phyloP scores from a whole-genome alignment of 2,329 filamentous ascomycete genomes.

The Aureobasidium pullulans region DNA sequence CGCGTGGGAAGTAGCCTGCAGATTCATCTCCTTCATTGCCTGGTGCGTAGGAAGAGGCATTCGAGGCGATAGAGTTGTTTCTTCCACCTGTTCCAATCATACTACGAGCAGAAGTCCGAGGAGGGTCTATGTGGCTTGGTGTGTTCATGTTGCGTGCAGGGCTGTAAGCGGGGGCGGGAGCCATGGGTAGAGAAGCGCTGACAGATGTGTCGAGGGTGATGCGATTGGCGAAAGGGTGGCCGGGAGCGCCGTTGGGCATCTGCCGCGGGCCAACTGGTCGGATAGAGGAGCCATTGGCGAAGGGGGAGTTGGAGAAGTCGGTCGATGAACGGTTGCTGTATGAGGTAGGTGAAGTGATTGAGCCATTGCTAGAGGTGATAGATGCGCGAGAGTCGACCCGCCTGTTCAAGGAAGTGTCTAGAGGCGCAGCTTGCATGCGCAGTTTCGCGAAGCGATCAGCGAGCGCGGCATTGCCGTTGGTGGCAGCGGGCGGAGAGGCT shows the following conservation, averaged over 20 bases:
- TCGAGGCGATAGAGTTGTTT: conserved; percentile 43
- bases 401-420: conserved; percentile 10
- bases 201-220: conserved; percentile 44
- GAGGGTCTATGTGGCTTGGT: conserved; percentile 56
- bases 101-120: conserved; percentile 57
- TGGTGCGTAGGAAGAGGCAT: conserved; percentile 32
- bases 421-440: conserved; percentile 16
- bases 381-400: conserved; percentile 25
- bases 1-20: conserved; percentile 33
- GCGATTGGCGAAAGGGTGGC: conserved; percentile 2
- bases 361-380: conserved; percentile 20
- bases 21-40: conserved; percentile 27
- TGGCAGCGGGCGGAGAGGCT: background rate
- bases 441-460: conserved; percentile 27
- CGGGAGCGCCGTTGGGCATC: conserved; percentile 40
- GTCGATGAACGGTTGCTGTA: conserved; percentile 23
- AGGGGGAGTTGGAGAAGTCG: conserved; percentile 17
- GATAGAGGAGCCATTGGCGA: background rate
- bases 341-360: conserved; percentile 26
- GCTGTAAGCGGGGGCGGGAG: conserved; percentile 70
- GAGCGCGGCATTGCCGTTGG: conserved; percentile 37
- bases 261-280: conserved; percentile 44
- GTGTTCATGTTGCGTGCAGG: conserved; percentile 66
- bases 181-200: conserved; percentile 56
- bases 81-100: conserved; percentile 49